Percentiles rank a stretch among this genome's conserved stretches.
Conservation (phyloP, 441 rosid genomes). For the Theobroma grandiflorum region DNA sequence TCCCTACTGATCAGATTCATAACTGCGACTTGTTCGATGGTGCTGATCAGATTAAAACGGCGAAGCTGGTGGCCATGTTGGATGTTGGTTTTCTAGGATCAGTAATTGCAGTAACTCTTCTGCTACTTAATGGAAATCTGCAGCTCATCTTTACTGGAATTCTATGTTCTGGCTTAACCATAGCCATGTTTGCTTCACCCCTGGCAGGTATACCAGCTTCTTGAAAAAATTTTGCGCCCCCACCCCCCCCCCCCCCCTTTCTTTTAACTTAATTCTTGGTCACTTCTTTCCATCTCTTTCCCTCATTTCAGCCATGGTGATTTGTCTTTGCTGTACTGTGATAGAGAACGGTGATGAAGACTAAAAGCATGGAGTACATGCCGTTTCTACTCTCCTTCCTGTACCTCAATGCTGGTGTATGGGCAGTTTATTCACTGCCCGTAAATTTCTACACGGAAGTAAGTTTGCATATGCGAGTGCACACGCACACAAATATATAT, state of each 20-base stretch:
- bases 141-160: constrained; percentile 51
- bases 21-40: too few relatives aligned
- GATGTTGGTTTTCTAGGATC: constrained; percentile 48
- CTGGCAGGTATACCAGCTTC: constrained; percentile 37
- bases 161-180: constrained; percentile 48
- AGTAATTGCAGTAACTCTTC: constrained; percentile 49
- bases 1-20: background rate
- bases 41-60: constrained; percentile 52
- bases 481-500: too few relatives aligned
- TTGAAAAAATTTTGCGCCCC: too few relatives aligned
- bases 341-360: constrained; percentile 49
- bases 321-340: background rate
- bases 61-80: constrained; percentile 42
- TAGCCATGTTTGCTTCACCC: constrained; percentile 69
- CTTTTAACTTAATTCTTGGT: background rate
- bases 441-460: constrained; percentile 52
- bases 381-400: constrained; percentile 59
- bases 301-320: too few relatives aligned
- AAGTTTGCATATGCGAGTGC: constrained; percentile 15
- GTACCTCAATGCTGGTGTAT: constrained; percentile 51
- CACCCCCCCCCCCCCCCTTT: background rate
- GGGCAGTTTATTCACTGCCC: constrained; percentile 53
- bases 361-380: constrained; percentile 59
- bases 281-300: background rate
- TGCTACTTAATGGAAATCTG: constrained; percentile 41